Percentiles rank a stretch among this genome's conserved stretches.
phyloP scores from a whole-genome alignment of 176 grass and related monocot genomes.

The Bolboschoenus planiculmis region DNA sequence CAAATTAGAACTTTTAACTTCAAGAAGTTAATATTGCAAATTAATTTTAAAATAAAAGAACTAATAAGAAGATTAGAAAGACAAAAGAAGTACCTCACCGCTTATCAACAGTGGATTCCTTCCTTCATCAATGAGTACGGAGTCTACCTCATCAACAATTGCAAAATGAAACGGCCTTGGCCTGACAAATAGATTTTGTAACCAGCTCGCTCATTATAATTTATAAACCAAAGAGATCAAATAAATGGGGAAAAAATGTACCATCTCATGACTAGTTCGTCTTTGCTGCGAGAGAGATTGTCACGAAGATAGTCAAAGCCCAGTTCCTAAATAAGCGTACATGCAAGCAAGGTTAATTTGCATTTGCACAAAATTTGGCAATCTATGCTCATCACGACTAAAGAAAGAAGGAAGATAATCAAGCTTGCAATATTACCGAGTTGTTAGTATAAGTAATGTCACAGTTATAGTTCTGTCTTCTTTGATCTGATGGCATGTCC shows the following conservation, averaged over 20 bases:
- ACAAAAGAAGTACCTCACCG: constrained; percentile 64
- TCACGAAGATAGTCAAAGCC: constrained; percentile 96
- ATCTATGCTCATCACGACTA: neutral
- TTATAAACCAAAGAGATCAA: neutral
- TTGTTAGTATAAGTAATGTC: constrained; percentile 98
- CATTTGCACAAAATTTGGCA: neutral
- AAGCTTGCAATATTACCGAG: constrained; percentile 44
- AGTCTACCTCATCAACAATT: constrained; percentile 97
- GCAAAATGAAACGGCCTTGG: constrained; percentile 87
- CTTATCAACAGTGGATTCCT: constrained; percentile 96
- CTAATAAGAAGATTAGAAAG: constrained; percentile 2
- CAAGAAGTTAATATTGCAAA: neutral
- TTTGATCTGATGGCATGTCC: constrained; percentile 61
- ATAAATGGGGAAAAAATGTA: constrained; percentile 26
- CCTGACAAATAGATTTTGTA: constrained; percentile 42
- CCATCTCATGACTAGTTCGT: constrained; percentile 95
- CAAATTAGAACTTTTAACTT: neutral
- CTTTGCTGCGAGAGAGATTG: constrained; percentile 66
- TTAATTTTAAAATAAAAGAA: constrained; percentile 24
- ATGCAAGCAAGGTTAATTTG: constrained; percentile 8
- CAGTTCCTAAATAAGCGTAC: constrained; percentile 56
- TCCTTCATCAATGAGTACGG: constrained; percentile 91
- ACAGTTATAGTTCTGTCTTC: constrained; percentile 72
- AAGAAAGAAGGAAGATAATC: neutral
- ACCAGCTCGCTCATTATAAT: neutral